Evolutionary conservation across 2,329 filamentous ascomycete species (phyloP).

Genomic region (Penicillium sp.): DNA sequence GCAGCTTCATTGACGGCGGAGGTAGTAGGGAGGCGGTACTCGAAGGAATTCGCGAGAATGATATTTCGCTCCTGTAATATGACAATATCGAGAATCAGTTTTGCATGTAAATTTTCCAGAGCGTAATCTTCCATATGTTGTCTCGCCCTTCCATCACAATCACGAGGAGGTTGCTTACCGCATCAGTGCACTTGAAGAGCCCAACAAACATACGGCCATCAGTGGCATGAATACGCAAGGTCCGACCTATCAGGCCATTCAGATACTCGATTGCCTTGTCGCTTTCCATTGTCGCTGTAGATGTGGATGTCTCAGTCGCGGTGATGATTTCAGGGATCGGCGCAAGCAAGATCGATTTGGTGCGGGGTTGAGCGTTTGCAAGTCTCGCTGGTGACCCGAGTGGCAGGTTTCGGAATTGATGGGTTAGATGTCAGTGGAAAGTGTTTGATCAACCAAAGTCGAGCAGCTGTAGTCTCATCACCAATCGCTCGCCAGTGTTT

Average conservation of each 20-base stretch:
- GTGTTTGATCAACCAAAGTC: not conserved
- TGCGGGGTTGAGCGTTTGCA: not conserved
- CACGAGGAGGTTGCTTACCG: constrained; percentile 61
- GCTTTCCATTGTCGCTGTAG: constrained; percentile 42
- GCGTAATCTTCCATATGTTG: not conserved
- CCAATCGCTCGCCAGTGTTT: constrained; percentile 4
- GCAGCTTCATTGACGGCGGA: constrained; percentile 52
- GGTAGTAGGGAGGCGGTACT: constrained; percentile 78
- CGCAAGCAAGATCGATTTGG: not conserved
- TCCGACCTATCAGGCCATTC: constrained; percentile 74
- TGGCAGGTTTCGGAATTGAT: not conserved
- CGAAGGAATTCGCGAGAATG: constrained; percentile 82
- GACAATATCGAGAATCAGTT: constrained; percentile 14
- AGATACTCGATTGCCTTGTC: constrained; percentile 47
- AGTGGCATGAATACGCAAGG: constrained; percentile 76
- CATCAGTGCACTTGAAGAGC: constrained; percentile 92
- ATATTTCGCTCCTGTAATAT: constrained; percentile 78
- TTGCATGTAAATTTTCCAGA: not conserved
- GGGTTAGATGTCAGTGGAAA: not conserved
- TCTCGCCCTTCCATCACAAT: constrained; percentile 7
- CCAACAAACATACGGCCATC: constrained; percentile 90
- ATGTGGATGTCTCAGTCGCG: not conserved
- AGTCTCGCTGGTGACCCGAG: not conserved
- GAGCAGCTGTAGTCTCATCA: not conserved
- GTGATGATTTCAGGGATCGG: not conserved